Evolutionary conservation across 148 eudicot species (phyloP), one percentile per base, ranked within the genome.

Genomic region (Beta vulgaris): DNA sequence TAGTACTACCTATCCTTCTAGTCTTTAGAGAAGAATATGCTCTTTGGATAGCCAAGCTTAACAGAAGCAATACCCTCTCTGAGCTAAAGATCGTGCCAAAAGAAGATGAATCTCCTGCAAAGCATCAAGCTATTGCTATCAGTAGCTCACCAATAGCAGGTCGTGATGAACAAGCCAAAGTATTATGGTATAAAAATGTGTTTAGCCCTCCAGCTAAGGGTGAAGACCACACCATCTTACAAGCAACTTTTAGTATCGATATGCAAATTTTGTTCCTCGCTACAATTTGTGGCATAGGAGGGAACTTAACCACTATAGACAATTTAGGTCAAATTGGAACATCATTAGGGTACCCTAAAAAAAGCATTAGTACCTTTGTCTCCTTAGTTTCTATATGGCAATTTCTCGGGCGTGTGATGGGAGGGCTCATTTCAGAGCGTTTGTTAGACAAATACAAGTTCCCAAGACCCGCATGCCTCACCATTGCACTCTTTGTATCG

Each of bases 361-460:
- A 80, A 43, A 80, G 79, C 63, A 57, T 76, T n/a, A 77, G 83
- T 39, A 63, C 83, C 28, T 80, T 80, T 28, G 83, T 80, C 61
- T 80, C 79, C 19, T 71, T 80, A 36, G 44, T 80, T 63, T 53
- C 79, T 36, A 80, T 80, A 62, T 80, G 83, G 83, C 79, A 80
- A 71, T 80, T 75, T 37, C 76, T 80, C 14, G 83, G 83, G 0
- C 79, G 79, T 15, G 83, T 80, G 4, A 32, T 76, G 60, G 79
- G 83, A 54, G 83, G 83, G 19, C 64, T 80, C 13, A 76, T 76
- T 28, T 80, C 83, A 4, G 83, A 80, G 42, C 65, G 61, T 18
- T 43, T 80, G 49, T 36, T 80, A 63, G 23, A 18, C 53, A 80
- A 71, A 75, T 80, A 62, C 76, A 80, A 80, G 32, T 80, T 34